phyloP scores from a whole-genome alignment of 768 basidiomycete genomes.

The Dentipellis fragilis region DNA sequence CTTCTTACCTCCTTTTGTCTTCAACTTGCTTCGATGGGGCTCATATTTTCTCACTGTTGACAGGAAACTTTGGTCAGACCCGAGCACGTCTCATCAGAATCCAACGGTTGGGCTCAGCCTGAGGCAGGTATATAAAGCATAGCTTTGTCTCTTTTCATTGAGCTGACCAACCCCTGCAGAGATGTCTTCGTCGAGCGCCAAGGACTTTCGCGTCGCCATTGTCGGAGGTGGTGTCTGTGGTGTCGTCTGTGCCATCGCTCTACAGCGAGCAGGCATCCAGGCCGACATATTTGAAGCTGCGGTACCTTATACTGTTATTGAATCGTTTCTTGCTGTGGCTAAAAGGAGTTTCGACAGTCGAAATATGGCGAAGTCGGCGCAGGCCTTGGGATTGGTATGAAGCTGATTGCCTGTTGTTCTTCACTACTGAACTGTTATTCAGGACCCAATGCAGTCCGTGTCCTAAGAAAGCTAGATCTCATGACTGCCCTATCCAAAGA shows the following conservation, averaged over 20 bases:
- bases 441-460: slow-evolving; percentile 43
- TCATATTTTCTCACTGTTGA: neutral
- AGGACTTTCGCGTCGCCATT: slow-evolving; percentile 37
- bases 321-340: neutral
- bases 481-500: neutral
- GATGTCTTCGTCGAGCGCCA: too few relatives aligned
- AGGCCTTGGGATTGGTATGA: neutral
- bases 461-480: slow-evolving; percentile 31
- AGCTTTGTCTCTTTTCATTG: too few relatives aligned
- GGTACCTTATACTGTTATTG: slow-evolving; percentile 18
- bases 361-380: neutral
- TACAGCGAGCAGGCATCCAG: slow-evolving; percentile 31
- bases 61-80: neutral
- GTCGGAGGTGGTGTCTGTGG: slow-evolving; percentile 50
- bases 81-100: too few relatives aligned
- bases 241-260: slow-evolving; percentile 35
- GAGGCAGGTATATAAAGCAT: too few relatives aligned
- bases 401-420: neutral
- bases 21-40: too few relatives aligned
- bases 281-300: slow-evolving; percentile 46
- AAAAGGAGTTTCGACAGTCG: neutral
- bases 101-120: too few relatives aligned
- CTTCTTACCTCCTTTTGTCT: too few relatives aligned
- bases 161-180: too few relatives aligned
- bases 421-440: neutral